A percentile compares a stretch with the other conserved stretches of the same genome.
Evolutionary conservation across 2,329 filamentous ascomycete genomes (phyloP).

Genomic region (Xylariaceae sp.): DNA sequence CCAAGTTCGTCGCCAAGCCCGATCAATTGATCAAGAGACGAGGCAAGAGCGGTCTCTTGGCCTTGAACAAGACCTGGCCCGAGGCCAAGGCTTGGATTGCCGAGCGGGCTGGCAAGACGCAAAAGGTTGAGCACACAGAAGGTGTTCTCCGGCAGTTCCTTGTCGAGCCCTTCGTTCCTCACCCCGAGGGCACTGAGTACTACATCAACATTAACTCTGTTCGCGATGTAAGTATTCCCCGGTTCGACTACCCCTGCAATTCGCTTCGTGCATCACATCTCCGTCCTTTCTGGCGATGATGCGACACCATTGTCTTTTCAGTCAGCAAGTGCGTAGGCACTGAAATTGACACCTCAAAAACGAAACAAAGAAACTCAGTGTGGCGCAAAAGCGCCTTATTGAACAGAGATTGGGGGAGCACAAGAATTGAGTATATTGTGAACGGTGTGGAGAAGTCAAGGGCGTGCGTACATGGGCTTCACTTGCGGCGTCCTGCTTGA

Average conservation of each 20-base stretch:
- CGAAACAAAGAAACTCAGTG: background rate
- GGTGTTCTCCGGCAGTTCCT: constrained; percentile 92
- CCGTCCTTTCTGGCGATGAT: constrained; percentile 1
- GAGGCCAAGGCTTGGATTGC: constrained; percentile 94
- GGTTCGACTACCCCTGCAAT: constrained; percentile 10
- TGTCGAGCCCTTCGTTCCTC: constrained; percentile 96
- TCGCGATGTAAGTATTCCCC: constrained; percentile 75
- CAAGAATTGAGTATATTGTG: background rate
- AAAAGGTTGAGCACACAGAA: constrained; percentile 86
- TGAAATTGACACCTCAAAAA: background rate
- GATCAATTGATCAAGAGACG: constrained; percentile 99
- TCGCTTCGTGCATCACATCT: constrained; percentile 15
- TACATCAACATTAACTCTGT: constrained; percentile 99
- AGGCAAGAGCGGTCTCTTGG: constrained; percentile 96
- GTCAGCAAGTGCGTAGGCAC: constrained; percentile 16
- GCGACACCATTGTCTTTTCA: constrained; percentile 1
- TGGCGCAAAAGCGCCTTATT: background rate
- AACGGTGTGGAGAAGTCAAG: constrained; percentile 8
- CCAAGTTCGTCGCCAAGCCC: constrained; percentile 97
- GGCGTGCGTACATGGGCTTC: constrained; percentile 24
- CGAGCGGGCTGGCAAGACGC: constrained; percentile 82
- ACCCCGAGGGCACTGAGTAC: constrained; percentile 93
- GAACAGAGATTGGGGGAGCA: background rate
- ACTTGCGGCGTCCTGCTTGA: constrained; percentile 13
- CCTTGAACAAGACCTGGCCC: constrained; percentile 94